phyloP scores from a whole-genome alignment of 805 yeast species.

The Wickerhamomyces silvicola region DNA sequence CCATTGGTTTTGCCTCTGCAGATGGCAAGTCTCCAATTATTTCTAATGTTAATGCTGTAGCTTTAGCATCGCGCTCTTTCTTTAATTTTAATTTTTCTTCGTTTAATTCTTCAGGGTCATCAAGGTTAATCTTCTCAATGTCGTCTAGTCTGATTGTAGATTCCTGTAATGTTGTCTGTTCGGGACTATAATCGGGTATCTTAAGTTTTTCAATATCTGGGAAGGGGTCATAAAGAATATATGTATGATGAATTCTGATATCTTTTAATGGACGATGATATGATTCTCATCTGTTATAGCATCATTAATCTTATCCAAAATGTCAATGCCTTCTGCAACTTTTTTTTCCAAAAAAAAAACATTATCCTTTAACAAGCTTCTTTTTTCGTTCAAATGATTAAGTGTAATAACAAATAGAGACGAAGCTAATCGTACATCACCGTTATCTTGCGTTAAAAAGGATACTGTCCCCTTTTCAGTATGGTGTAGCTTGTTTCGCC shows the following conservation, averaged over 20 bases:
- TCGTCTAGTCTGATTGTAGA: conserved; percentile 24
- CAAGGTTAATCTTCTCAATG: conserved; percentile 15
- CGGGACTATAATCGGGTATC: conserved; percentile 27
- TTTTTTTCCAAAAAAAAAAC: conserved; percentile 45
- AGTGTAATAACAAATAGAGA: conserved; percentile 34
- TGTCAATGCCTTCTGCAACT: conserved; percentile 44
- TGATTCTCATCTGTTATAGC: conserved; percentile 31
- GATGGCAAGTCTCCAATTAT: conserved; percentile 57
- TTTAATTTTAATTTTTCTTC: conserved; percentile 23
- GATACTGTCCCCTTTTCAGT: conserved; percentile 30
- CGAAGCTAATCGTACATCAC: conserved; percentile 20
- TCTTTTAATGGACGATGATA: conserved; percentile 42
- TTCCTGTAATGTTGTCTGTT: conserved; percentile 29
- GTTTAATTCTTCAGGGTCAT: conserved; percentile 18
- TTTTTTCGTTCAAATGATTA: conserved; percentile 20
- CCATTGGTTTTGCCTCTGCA: conserved; percentile 54
- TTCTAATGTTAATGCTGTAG: conserved; percentile 57
- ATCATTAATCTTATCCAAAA: conserved; percentile 38
- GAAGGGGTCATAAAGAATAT: conserved; percentile 50
- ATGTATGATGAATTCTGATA: conserved; percentile 44
- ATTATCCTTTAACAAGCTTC: conserved; percentile 7
- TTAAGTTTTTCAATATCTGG: conserved; percentile 25
- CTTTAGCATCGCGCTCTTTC: conserved; percentile 32
- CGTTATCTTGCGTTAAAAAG: conserved; percentile 13
- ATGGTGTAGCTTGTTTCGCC: conserved; percentile 21